Evolutionary conservation across 2,329 filamentous ascomycete species (phyloP).

Genomic region (Claviceps maximensis): DNA sequence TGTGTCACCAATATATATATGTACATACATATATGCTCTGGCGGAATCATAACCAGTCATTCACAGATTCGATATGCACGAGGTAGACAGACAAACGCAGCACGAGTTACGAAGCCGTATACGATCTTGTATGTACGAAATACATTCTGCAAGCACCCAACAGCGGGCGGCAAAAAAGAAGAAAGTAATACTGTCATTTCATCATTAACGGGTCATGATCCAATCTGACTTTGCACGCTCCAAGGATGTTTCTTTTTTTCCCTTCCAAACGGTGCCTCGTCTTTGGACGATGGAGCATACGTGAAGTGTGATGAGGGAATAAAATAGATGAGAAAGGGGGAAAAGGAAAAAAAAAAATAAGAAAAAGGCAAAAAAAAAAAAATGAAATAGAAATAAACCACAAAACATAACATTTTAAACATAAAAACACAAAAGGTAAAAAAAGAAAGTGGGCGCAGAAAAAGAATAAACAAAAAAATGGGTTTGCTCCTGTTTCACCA

Average conservation of each 20-base stretch:
- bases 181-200: background rate
- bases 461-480: background rate
- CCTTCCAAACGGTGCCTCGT: background rate
- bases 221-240: background rate
- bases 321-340: background rate
- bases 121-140: too few relatives aligned
- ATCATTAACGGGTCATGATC: background rate
- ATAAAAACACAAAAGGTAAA: background rate
- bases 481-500: conserved; percentile 16
- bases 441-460: background rate
- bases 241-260: background rate
- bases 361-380: background rate
- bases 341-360: background rate
- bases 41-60: too few relatives aligned
- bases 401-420: too few relatives aligned
- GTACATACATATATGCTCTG: too few relatives aligned
- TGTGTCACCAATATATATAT: background rate
- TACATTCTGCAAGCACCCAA: too few relatives aligned
- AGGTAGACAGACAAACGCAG: too few relatives aligned
- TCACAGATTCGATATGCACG: too few relatives aligned
- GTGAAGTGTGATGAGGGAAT: background rate
- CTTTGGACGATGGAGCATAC: background rate
- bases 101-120: too few relatives aligned
- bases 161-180: background rate
- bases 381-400: too few relatives aligned